Base-by-base conservation (phyloP, 257 asterid species). In the Penstemon barbatus region DNA sequence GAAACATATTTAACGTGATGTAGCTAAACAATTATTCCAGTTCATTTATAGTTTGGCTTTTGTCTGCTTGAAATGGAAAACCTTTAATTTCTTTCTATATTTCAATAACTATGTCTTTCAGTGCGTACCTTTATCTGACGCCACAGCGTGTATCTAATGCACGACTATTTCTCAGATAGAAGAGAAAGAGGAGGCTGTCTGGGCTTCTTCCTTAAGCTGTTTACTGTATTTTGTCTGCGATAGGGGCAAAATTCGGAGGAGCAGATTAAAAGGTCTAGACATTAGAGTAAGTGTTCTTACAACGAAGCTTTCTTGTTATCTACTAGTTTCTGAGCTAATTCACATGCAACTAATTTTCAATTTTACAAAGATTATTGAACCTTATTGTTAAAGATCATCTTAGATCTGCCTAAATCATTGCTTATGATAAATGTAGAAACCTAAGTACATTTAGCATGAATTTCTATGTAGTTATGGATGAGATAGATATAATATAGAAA, bases 191-290 rank as follows among this genome's bases (percentile, higher is more conserved):
- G 99, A 94, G 74, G 80, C 97, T 75, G 86, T 94, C 74, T 94
- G 99, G 99, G 96, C 99, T 74, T 91, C 99, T 78, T 85, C 96
- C 69, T 77, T 94, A 52, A 91, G 99, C 86, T 91, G 99, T 84
- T 81, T 94, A 57, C 83, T 94, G 64, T 91, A 94, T 78, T 89
- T 94, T 54, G 84, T 91, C 67, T 94, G 99, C 68, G 97, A 94
- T 80, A 89, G 90, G 81, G 98, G 99, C 82, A 89, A 87, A 84
- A 87, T 94, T 68, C 90, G 96, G 65, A 89, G 98, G 76, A 87
- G 86, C 84, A 87, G 98, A 85, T 86, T 94, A 69, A 84, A 83
- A 78, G 85, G 95, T 48, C 97, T 94, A 80, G 99, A 94, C 79
- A 94, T 91, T 74, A 84, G 98, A 78, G 99, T 94, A 85, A 85